Base-by-base conservation (phyloP, 257 asterid genomes). In the Penstemon barbatus region DNA sequence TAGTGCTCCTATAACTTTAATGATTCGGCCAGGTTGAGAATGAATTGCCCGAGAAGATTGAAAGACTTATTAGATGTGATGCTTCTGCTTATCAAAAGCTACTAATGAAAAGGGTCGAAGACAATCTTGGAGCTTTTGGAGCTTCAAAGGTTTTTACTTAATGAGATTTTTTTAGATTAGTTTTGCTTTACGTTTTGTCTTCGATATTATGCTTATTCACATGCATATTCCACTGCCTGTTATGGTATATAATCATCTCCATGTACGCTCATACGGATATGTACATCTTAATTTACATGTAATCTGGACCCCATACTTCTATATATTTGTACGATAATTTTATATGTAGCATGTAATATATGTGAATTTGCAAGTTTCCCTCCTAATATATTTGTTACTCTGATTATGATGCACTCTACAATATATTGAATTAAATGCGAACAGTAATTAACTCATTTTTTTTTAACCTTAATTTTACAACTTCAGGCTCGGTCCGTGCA, bases 111-210 rank as follows among this genome's bases (percentile, higher is more conserved):
- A 86, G 99, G 82, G 97, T 94, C 50, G 99, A 94, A 80, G 97
- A 87, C 48, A 94, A 94, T 75, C 99, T 94, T 74, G 99, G 99
- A 65, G 97, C 97, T 68, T 78, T 94, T 66, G 99, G 99, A 77
- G 58, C 89, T 65, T 82, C 97, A 37, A 94, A 91, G 99, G 99
- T 94, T 66, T 71, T 66, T 11, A 68, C 64, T 48, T 50, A 63
- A 55, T 71, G 7, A 57, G 41, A 25, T 71, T 67, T 37, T 65
- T 63, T 56, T 70, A 37, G 54, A 53, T 9, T n/a, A 6, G 19
- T 52, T 42, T 66, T 63, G 61, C 9, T 53, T 25, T 13, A 53
- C 57, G 62, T 61, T 57, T 53, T 72, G 46, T 36, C 9, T 61
- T 49, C 59, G 9, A 42, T 15, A 36, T 7, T 57, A 38, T 69